Percentiles rank a stretch among this genome's conserved stretches.
These are phyloP conservation scores for Zygotorulaspora chibaensis DNA, from an alignment of 805 yeast genomes.

Conservation along the genomic window DNA sequence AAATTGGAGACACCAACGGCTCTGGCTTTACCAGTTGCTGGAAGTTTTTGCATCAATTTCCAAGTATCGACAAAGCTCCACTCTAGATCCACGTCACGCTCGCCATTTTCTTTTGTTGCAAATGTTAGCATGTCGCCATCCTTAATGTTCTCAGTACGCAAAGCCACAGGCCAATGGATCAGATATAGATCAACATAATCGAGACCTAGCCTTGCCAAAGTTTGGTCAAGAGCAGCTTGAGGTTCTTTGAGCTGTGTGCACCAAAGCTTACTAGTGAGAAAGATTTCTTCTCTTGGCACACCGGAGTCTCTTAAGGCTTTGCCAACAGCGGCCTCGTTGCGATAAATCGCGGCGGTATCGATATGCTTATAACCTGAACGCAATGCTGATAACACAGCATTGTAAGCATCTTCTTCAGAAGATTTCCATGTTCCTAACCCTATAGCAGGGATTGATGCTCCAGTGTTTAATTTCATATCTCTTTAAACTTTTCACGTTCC, in stretches of 20 bases:
- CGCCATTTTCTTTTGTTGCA: constrained; percentile 40
- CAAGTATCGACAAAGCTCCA: constrained; percentile 54
- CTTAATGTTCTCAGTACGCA: constrained; percentile 39
- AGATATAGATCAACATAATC: constrained; percentile 77
- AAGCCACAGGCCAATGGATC: constrained; percentile 77
- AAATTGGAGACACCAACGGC: constrained; percentile 79
- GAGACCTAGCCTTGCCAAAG: constrained; percentile 58
- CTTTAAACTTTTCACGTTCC: not conserved
- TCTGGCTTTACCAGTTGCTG: constrained; percentile 47
- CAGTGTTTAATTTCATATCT: constrained; percentile 50
- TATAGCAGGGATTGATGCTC: constrained; percentile 57
- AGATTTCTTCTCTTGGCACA: constrained; percentile 58
- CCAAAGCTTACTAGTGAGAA: constrained; percentile 70
- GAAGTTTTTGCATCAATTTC: constrained; percentile 57
- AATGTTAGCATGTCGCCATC: constrained; percentile 33
- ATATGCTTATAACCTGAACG: constrained; percentile 68
- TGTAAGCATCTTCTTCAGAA: constrained; percentile 50
- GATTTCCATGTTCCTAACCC: constrained; percentile 77
- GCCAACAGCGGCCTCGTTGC: constrained; percentile 66
- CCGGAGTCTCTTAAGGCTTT: constrained; percentile 52
- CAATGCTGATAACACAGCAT: constrained; percentile 57
- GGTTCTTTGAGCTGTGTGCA: constrained; percentile 47
- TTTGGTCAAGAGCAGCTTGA: constrained; percentile 48
- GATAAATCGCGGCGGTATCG: constrained; percentile 69
- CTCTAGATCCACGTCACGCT: constrained; percentile 37